Evolutionary conservation across 177 flowering plant species (phyloP), one percentile per base, ranked within the genome.

Genomic region (Vitis hybrid): DNA sequence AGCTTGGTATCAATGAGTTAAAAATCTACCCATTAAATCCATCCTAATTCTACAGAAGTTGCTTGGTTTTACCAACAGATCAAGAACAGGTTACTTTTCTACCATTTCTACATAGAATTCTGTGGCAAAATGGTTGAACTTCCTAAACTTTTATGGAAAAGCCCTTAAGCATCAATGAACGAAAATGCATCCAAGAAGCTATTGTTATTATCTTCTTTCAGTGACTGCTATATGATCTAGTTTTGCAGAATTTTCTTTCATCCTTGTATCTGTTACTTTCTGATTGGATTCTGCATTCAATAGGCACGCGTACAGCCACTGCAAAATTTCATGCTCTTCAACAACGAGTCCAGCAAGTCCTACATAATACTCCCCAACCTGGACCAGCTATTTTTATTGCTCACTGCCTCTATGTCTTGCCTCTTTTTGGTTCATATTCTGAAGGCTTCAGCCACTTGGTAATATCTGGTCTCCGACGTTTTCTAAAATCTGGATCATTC

Each of bases 361-460:
- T 91, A 30, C 48, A 70, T 59, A 90, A 89, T 76, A 72, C 76
- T 75, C 91, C 96, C 50, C 84, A 78, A 68, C 88, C 88, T 74
- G 93, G 89, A 48, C 89, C 93, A 45, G 86, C 91, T 67, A 83
- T 83, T 54, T 93, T 88, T 78, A 73, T 89, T 68, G 72, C 81
- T 62, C 88, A 77, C 49, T 90, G 98, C 80, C 94, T 93, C 58
- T 83, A 75, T 69, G 67, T 87, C 32, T 74, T 90, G 72, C 97
- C 98, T n/a, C 45, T 87, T 49, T 85, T 86, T 77, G 97, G 82
- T 63, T 30, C 77, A 30, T 67, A 86, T 78, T 72, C 84, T 70
- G 94, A 90, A 68, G 99, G 99, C 55, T 85, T 93, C 74, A 82
- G 97, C 82, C 98, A 93, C 83, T 80, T 95, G 78, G 66, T 95